Percentiles rank a stretch among this genome's conserved stretches.
Conservation (phyloP, 2,329 filamentous ascomycete species). For the Ophiostoma montium region DNA sequence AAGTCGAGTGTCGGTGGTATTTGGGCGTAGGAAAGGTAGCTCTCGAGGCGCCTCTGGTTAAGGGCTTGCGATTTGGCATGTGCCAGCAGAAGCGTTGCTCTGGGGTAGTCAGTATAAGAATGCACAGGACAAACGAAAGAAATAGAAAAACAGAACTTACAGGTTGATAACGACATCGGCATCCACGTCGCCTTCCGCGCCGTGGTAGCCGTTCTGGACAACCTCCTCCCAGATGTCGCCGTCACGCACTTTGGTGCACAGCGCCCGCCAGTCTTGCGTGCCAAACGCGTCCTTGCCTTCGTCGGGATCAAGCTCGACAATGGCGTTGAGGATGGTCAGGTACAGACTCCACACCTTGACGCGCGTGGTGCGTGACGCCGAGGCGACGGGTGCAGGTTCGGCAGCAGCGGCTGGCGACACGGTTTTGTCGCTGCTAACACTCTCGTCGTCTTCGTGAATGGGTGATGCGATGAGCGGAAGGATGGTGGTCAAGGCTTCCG, state of each 20-base stretch:
- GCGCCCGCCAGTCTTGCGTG: slow-evolving; percentile 64
- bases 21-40: slow-evolving; percentile 67
- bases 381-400: slow-evolving; percentile 59
- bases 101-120: slow-evolving; percentile 26
- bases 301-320: slow-evolving; percentile 75
- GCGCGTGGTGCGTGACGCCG: slow-evolving; percentile 65
- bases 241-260: slow-evolving; percentile 74
- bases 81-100: slow-evolving; percentile 78
- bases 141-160: slow-evolving; percentile 32
- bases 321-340: slow-evolving; percentile 80
- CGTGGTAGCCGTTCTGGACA: slow-evolving; percentile 72
- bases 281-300: slow-evolving; percentile 86
- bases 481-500: slow-evolving; percentile 76
- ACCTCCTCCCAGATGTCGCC: slow-evolving; percentile 94
- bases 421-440: background rate
- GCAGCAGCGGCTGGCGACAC: slow-evolving; percentile 7
- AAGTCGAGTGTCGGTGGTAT: slow-evolving; percentile 57
- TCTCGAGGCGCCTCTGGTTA: slow-evolving; percentile 80
- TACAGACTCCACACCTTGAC: slow-evolving; percentile 98
- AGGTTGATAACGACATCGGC: slow-evolving; percentile 85
- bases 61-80: slow-evolving; percentile 71
- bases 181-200: slow-evolving; percentile 80
- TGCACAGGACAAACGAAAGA: background rate
- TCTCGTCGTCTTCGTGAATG: slow-evolving; percentile 22
- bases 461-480: slow-evolving; percentile 62